Conservation (phyloP, 2,329 filamentous ascomycete species). For the Proliferodiscus dingleyae region DNA sequence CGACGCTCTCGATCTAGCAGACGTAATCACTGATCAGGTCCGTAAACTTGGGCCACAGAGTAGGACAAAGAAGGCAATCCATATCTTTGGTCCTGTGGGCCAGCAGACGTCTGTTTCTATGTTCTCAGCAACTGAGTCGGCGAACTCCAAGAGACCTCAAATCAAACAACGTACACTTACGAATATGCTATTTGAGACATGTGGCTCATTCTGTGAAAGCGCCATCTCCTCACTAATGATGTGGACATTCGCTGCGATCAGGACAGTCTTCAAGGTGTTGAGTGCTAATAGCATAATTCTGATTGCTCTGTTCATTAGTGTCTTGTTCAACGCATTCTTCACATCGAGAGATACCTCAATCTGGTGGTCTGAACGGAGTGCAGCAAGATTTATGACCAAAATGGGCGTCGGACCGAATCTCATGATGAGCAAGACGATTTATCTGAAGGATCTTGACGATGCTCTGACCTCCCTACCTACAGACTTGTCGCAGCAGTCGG, state of each 20-base stretch:
- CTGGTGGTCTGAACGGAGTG: slow-evolving; percentile 84
- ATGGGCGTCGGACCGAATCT: slow-evolving; percentile 75
- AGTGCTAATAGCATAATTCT: slow-evolving; percentile 74
- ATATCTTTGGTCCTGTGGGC: slow-evolving; percentile 73
- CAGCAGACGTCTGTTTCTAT: slow-evolving; percentile 59
- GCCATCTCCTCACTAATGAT: slow-evolving; percentile 72
- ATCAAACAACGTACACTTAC: slow-evolving; percentile 58
- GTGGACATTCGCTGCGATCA: slow-evolving; percentile 64
- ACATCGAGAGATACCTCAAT: slow-evolving; percentile 66
- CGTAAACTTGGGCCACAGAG: slow-evolving; percentile 67
- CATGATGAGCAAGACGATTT: slow-evolving; percentile 81
- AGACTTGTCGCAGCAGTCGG: slow-evolving; percentile 23
- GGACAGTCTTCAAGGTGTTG: slow-evolving; percentile 61
- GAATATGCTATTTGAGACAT: slow-evolving; percentile 66
- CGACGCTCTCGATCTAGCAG: slow-evolving; percentile 69
- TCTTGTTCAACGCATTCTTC: slow-evolving; percentile 68
- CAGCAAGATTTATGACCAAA: slow-evolving; percentile 73
- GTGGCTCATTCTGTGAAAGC: slow-evolving; percentile 69
- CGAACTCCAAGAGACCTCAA: slow-evolving; percentile 46
- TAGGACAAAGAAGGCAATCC: slow-evolving; percentile 71
- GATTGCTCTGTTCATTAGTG: slow-evolving; percentile 60
- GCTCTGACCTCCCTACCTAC: slow-evolving; percentile 35
- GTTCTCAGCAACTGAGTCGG: slow-evolving; percentile 46
- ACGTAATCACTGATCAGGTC: slow-evolving; percentile 73
- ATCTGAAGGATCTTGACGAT: slow-evolving; percentile 73